These are phyloP conservation scores for Phialophora expanda DNA, from an alignment of 2,329 filamentous ascomycete species.

Conservation along the genomic window DNA sequence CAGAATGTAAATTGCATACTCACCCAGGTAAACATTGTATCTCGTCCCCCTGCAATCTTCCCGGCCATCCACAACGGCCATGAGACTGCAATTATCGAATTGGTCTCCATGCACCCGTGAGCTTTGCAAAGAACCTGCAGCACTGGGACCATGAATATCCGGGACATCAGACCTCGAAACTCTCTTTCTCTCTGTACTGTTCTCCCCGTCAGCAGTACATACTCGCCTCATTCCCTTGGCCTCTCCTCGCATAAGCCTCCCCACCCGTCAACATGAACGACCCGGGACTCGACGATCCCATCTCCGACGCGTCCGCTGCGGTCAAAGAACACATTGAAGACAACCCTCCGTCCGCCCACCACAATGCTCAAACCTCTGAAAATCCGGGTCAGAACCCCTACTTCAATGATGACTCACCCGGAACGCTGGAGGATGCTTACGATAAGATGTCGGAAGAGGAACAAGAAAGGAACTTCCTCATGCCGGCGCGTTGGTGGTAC, in stretches of 20 bases:
- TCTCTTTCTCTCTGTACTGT: not conserved
- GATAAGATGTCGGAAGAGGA: slow-evolving; percentile 33
- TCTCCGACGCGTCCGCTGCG: slow-evolving; percentile 54
- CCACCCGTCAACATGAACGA: slow-evolving; percentile 52
- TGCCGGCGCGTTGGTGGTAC: slow-evolving; percentile 62
- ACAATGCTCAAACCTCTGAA: slow-evolving; percentile 14
- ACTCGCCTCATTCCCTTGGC: not conserved
- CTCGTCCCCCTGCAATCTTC: not conserved
- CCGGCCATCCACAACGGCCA: not conserved
- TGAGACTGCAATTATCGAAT: not conserved
- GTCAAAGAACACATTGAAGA: slow-evolving; percentile 50
- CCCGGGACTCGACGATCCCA: slow-evolving; percentile 58
- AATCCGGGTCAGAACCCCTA: slow-evolving; percentile 41
- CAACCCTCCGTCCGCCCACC: slow-evolving; percentile 33
- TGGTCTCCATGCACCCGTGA: not conserved
- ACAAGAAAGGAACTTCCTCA: slow-evolving; percentile 37
- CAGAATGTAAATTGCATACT: not conserved
- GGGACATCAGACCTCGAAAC: not conserved
- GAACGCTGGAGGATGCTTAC: slow-evolving; percentile 8
- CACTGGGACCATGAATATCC: not conserved
- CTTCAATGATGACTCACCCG: slow-evolving; percentile 12
- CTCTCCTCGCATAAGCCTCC: not conserved
- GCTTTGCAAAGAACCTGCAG: not conserved
- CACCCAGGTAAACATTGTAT: not conserved
- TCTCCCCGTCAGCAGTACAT: not conserved